Evolutionary conservation across 495 filamentous ascomycete genomes (phyloP), one percentile per base, ranked within the genome.

Genomic region (Penicillium paxilli): DNA sequence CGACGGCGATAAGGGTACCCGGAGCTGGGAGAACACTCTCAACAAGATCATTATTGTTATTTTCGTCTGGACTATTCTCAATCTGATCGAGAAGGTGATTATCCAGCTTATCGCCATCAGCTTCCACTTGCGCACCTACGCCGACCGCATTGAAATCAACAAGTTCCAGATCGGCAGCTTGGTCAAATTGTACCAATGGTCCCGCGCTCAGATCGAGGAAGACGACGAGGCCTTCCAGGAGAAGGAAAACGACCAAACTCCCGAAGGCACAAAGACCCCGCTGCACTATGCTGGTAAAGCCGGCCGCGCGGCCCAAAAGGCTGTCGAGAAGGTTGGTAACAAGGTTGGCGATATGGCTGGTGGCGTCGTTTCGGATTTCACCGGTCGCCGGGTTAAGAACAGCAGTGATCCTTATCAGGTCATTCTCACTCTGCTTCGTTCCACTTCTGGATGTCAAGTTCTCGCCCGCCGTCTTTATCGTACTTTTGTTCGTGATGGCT

Each of bases 351-450:
- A 93, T 64, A 81, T 92, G 8, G 90, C 92, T 9, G 91, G 86
- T 10, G 92, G 90, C 44, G 85, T 97, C 41, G 93, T 92, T n/a
- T 92, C 91, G 11, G 93, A 98, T 67, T 93, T 98, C 60, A 96
- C 92, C 2, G 93, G 94, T 12, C 85, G 83, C 35, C 79, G 83
- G 55, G 80, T 89, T n/a, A 82, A 78, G 16, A 81, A 83, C 41
- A 90, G 87, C 71, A 87, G 75, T 28, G 91, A 96, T 60, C 91
- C 94, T 10, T 83, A 91, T 48, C 91, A 93, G 70, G 90, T 98
- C 35, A 72, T 80, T 60, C 70, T 95, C 11, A 83, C 88, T 40
- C 76, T 98, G 9, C 77, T 97, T 20, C 76, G 81, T 14, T 88
- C 80, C 41, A 89, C 89, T 0, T 66, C 72, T 21, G 88, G 90